phyloP scores from a whole-genome alignment of 2,329 filamentous ascomycete species.

The Ceratocystis harringtonii region DNA sequence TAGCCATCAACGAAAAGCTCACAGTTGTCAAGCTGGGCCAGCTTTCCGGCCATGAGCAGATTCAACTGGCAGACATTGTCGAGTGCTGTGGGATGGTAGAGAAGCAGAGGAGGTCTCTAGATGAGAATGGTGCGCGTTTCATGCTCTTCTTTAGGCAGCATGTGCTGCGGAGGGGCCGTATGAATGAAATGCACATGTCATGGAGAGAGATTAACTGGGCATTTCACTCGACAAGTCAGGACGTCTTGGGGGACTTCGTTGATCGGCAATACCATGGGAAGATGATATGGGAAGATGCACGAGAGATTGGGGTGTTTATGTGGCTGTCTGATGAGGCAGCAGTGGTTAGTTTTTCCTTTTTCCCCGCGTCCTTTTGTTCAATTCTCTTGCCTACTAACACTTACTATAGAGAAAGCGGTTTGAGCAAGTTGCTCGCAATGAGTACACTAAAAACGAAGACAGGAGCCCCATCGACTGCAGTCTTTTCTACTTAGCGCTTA shows the following conservation, averaged over 20 bases:
- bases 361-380: neutral
- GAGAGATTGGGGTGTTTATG: slow-evolving; percentile 83
- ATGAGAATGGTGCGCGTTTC: slow-evolving; percentile 77
- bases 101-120: slow-evolving; percentile 73
- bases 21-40: slow-evolving; percentile 60
- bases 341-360: slow-evolving; percentile 41
- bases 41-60: slow-evolving; percentile 72
- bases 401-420: slow-evolving; percentile 33
- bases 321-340: slow-evolving; percentile 71
- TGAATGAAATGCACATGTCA: slow-evolving; percentile 49
- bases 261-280: slow-evolving; percentile 63
- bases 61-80: slow-evolving; percentile 67
- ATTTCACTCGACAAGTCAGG: slow-evolving; percentile 71
- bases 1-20: slow-evolving; percentile 60
- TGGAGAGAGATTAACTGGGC: slow-evolving; percentile 78
- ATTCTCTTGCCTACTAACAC: neutral
- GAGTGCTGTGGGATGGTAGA: slow-evolving; percentile 76
- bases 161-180: slow-evolving; percentile 50
- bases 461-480: slow-evolving; percentile 86
- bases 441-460: slow-evolving; percentile 76
- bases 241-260: slow-evolving; percentile 75
- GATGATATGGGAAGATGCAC: slow-evolving; percentile 71
- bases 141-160: slow-evolving; percentile 78
- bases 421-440: slow-evolving; percentile 78
- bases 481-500: slow-evolving; percentile 77